Conservation (phyloP, 2,329 filamentous ascomycete species). For the Cordyceps javanica region DNA sequence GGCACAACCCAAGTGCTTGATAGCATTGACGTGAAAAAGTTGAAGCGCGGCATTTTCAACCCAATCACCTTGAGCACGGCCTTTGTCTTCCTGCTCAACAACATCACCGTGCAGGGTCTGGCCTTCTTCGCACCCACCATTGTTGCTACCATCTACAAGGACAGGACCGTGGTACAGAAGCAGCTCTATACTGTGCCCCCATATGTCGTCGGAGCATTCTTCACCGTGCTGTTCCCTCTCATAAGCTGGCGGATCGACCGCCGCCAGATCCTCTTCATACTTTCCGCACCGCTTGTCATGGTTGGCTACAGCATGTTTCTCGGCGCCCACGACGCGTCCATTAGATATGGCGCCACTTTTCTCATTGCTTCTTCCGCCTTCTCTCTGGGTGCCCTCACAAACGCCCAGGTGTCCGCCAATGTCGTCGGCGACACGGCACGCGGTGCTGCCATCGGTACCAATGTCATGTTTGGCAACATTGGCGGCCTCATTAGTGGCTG, state of each 20-base stretch:
- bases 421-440: constrained; percentile 66
- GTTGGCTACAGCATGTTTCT: constrained; percentile 66
- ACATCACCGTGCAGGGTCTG: constrained; percentile 65
- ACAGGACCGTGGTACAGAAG: constrained; percentile 48
- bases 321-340: constrained; percentile 41
- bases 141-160: constrained; percentile 59
- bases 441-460: constrained; percentile 58
- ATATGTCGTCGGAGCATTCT: constrained; percentile 62
- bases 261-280: constrained; percentile 55
- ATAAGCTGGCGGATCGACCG: constrained; percentile 55
- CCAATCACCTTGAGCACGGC: constrained; percentile 53
- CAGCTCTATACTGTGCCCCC: constrained; percentile 67
- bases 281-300: constrained; percentile 58
- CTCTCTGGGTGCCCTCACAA: constrained; percentile 56
- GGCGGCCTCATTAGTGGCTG: constrained; percentile 62
- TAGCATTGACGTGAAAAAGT: constrained; percentile 52
- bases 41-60: constrained; percentile 55
- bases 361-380: constrained; percentile 61
- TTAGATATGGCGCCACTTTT: constrained; percentile 66
- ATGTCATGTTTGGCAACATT: constrained; percentile 67
- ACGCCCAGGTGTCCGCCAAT: constrained; percentile 63
- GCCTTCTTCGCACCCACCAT: constrained; percentile 67
- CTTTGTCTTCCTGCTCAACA: constrained; percentile 58
- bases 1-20: constrained; percentile 58
- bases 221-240: constrained; percentile 56